Base-by-base conservation (phyloP, 2,329 filamentous ascomycete species). In the Pseudopithomyces chartarum region DNA sequence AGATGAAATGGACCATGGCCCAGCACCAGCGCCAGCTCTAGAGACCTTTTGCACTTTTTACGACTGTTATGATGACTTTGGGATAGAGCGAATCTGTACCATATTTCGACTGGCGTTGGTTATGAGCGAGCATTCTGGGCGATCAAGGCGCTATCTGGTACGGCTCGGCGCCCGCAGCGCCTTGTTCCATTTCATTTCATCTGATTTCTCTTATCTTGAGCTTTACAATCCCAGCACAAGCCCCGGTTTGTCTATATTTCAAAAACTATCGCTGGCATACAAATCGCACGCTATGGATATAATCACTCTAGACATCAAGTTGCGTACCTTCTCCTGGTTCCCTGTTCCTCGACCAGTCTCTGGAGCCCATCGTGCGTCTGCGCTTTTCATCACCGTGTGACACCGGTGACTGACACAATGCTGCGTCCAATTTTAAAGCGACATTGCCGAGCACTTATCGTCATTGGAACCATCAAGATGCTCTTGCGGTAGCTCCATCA, bases 1-100 rank as follows among this genome's bases (percentile, higher is more conserved):
- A 91, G 78, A 81, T 93, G 74, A 85, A 81, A 68, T 92, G 90
- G 90, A 88, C 90, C 13, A 81, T 92, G 61, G 65, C 69, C 6
- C 70, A 73, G 50, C 63, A 71, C 19, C 60, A 66, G 48, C 68
- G 63, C 15, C 66, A 71, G 42, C n/a, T 32, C 20, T 46, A 54
- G 34, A 39, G 17, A 33, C 17, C 33, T 29, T 29, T 29, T 32
- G 22, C 54, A 32, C 47, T 48, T 32, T 33, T 54, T 38, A 57
- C 46, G 55, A 57, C 55, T 22, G 39, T 57, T 39, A 57, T 23
- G 55, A 57, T 40, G 20, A 52, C 51, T 42, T 54, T 46, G 47
- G 52, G 23, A 48, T 58, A 54, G 44, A 48, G 26, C 45, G 48
- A 26, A 55, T 52, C 36, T 58, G 56, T 48, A 55, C 40, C 34